These are phyloP conservation scores for Auriscalpium orientale DNA, from an alignment of 768 basidiomycete genomes.

Conservation along the genomic window DNA sequence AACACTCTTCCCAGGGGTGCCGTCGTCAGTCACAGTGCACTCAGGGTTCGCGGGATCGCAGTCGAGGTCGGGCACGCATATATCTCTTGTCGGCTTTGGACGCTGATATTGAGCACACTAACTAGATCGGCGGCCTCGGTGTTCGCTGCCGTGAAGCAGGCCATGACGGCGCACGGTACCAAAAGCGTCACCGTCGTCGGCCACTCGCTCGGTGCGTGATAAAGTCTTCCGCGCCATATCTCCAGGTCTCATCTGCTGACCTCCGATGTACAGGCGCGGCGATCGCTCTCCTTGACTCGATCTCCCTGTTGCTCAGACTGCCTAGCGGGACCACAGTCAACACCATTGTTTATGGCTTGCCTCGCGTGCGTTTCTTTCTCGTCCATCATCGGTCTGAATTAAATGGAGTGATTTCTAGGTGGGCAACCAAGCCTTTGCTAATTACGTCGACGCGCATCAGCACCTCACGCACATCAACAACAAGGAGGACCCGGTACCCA, in stretches of 20 bases:
- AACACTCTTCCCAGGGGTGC: constrained; percentile 43
- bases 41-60: constrained; percentile 40
- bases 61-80: constrained; percentile 27
- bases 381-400: constrained; percentile 39
- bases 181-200: constrained; percentile 34
- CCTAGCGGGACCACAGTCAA: constrained; percentile 7
- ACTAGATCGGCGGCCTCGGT: constrained; percentile 33
- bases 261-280: constrained; percentile 12
- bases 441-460: constrained; percentile 12
- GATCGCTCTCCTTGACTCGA: constrained; percentile 19
- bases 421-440: constrained; percentile 29
- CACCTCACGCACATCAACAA: constrained; percentile 51
- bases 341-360: constrained; percentile 17
- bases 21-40: constrained; percentile 35
- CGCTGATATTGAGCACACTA: too few relatives aligned
- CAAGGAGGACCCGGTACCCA: constrained; percentile 34
- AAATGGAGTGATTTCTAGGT: constrained; percentile 43
- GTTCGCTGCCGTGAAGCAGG: constrained; percentile 29
- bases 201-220: constrained; percentile 26
- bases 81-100: too few relatives aligned
- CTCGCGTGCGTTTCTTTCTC: constrained; percentile 43
- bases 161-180: constrained; percentile 29
- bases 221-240: background rate
- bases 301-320: constrained; percentile 18
- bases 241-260: background rate